Conservation (phyloP, 2,329 filamentous ascomycete genomes). For the Trichoderma afroharzianum region DNA sequence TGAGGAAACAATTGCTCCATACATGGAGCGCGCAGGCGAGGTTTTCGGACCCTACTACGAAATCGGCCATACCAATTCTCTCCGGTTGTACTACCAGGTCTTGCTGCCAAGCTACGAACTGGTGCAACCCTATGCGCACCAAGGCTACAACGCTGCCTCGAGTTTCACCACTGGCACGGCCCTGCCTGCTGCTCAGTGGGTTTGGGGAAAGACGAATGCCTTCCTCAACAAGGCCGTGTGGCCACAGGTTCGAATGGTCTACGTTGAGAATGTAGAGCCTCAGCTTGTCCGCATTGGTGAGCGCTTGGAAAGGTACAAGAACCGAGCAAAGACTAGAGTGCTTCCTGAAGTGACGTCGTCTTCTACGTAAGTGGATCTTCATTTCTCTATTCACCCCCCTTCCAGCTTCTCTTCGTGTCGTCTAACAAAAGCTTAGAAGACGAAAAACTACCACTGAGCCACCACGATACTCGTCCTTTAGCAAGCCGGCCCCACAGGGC, state of each 20-base stretch:
- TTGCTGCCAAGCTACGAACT: conserved; percentile 72
- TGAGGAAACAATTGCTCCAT: conserved; percentile 65
- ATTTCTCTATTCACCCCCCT: no score
- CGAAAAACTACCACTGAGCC: conserved; percentile 22
- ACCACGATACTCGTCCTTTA: conserved; percentile 32
- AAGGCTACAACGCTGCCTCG: conserved; percentile 64
- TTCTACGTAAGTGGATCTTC: neutral
- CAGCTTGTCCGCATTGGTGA: conserved; percentile 91
- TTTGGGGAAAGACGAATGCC: conserved; percentile 63
- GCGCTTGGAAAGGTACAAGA: conserved; percentile 72
- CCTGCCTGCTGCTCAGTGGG: conserved; percentile 68
- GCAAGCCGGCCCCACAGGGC: conserved; percentile 33
- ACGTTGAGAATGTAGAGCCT: conserved; percentile 90
- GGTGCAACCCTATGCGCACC: conserved; percentile 69
- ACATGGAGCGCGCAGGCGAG: conserved; percentile 61
- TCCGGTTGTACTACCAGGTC: conserved; percentile 67
- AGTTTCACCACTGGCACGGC: conserved; percentile 65
- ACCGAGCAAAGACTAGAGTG: conserved; percentile 33
- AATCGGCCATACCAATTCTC: conserved; percentile 57
- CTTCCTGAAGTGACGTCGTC: conserved; percentile 23
- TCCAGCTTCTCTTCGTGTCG: neutral
- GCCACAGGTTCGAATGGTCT: conserved; percentile 76
- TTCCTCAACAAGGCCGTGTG: conserved; percentile 76
- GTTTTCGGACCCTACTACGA: conserved; percentile 69
- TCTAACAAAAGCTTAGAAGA: conserved; percentile 19